Evolutionary conservation across 805 yeast genomes (phyloP).

Genomic region (Candida ortonii): DNA sequence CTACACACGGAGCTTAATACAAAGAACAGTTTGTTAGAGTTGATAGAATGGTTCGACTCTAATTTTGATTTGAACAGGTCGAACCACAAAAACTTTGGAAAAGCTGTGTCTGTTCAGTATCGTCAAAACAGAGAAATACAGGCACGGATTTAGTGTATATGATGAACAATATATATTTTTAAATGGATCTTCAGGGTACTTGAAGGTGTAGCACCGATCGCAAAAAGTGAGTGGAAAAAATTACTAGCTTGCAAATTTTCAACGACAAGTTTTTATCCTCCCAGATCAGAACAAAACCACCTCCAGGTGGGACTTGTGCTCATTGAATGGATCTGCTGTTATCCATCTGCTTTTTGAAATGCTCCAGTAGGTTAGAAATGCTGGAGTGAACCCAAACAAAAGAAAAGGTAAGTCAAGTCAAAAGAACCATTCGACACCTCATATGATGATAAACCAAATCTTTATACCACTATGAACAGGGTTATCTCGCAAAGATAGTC

Average conservation of each 20-base stretch:
- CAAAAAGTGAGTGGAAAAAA: no score
- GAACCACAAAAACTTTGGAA: conserved; percentile 70
- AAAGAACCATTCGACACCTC: conserved; percentile 1
- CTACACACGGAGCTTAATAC: conserved; percentile 64
- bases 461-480: conserved; percentile 34
- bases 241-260: conserved; percentile 1
- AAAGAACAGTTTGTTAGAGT: conserved; percentile 51
- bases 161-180: not conserved
- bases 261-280: not conserved
- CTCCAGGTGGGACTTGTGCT: no score
- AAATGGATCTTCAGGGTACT: conserved; percentile 3
- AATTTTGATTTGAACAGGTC: conserved; percentile 63
- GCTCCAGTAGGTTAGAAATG: no score
- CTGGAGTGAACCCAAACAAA: no score
- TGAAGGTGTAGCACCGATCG: no score
- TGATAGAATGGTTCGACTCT: conserved; percentile 80
- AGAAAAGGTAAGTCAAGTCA: no score
- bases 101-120: conserved; percentile 29
- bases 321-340: no score
- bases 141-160: conserved; percentile 27
- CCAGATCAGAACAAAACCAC: no score
- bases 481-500: conserved; percentile 11
- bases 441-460: conserved; percentile 30
- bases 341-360: no score
- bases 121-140: conserved; percentile 30